A percentile compares a stretch with the other conserved stretches of the same genome.
These are phyloP conservation scores for Peribolospora kevripleyi DNA, from an alignment of 768 basidiomycete genomes.

Conservation along the genomic window DNA sequence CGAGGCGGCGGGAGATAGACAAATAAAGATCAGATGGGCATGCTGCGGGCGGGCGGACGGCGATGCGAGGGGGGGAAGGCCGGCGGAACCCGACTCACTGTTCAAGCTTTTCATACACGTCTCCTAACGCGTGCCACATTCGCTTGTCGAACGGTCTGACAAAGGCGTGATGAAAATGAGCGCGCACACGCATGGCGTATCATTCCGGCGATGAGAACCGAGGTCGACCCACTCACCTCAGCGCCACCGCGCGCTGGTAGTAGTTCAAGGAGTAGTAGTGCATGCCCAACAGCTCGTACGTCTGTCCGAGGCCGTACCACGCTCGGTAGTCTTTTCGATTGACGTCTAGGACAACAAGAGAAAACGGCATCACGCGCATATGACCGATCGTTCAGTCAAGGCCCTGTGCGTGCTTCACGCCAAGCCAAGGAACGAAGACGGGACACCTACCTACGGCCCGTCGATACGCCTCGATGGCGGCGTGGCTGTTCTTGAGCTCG, in stretches of 20 bases:
- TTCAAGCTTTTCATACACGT: conserved; percentile 78
- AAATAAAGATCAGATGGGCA: not conserved
- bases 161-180: not conserved
- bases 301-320: conserved; percentile 96
- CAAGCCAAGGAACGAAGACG: not conserved
- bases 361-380: not conserved
- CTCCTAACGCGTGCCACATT: conserved; percentile 82
- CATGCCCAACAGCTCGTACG: conserved; percentile 91
- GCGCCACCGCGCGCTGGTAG: conserved; percentile 80
- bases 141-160: conserved; percentile 78
- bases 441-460: conserved; percentile 66
- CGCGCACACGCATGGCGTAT: not conserved
- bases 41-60: not conserved
- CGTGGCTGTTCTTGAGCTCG: conserved; percentile 97
- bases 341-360: conserved; percentile 35
- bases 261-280: conserved; percentile 88
- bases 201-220: not conserved
- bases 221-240: conserved; percentile 32
- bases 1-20: not conserved
- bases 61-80: not conserved
- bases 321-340: conserved; percentile 92
- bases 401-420: not conserved
- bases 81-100: conserved; percentile 28
- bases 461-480: conserved; percentile 91
- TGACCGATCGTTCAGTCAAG: not conserved